Conservation (phyloP, 768 basidiomycete genomes). For the Suillus ampliporus region DNA sequence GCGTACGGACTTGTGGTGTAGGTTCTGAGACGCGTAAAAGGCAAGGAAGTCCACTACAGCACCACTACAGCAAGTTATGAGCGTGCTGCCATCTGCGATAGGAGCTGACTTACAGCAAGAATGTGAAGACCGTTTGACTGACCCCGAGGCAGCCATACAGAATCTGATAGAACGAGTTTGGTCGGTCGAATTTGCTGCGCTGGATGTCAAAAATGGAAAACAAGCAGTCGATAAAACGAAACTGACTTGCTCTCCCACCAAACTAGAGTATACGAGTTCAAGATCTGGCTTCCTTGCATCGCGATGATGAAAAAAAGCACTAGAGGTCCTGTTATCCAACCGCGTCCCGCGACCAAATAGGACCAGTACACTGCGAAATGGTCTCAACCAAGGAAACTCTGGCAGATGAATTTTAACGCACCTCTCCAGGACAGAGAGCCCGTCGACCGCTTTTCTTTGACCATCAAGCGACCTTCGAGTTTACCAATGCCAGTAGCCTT, state of each 20-base stretch:
- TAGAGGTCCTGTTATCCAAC: constrained; percentile 55
- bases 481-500: constrained; percentile 60
- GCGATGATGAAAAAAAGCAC: constrained; percentile 53
- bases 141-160: constrained; percentile 68
- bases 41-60: constrained; percentile 60
- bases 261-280: constrained; percentile 70
- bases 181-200: constrained; percentile 48
- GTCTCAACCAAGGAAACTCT: background rate
- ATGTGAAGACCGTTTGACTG: constrained; percentile 60
- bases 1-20: constrained; percentile 60
- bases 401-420: constrained; percentile 26
- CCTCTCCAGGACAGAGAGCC: constrained; percentile 62
- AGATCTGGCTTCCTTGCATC: constrained; percentile 66
- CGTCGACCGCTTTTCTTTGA: constrained; percentile 64
- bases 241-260: constrained; percentile 73
- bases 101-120: constrained; percentile 51
- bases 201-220: background rate
- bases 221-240: background rate
- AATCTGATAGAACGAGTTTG: constrained; percentile 66
- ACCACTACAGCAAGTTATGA: constrained; percentile 44
- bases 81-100: background rate
- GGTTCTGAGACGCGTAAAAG: constrained; percentile 61
- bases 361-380: constrained; percentile 55
- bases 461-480: constrained; percentile 68
- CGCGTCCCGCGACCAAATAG: constrained; percentile 63